These are phyloP conservation scores for Dendrocalamus sinicus DNA, from an alignment of 176 grass and related monocot species.

Conservation along the genomic window DNA sequence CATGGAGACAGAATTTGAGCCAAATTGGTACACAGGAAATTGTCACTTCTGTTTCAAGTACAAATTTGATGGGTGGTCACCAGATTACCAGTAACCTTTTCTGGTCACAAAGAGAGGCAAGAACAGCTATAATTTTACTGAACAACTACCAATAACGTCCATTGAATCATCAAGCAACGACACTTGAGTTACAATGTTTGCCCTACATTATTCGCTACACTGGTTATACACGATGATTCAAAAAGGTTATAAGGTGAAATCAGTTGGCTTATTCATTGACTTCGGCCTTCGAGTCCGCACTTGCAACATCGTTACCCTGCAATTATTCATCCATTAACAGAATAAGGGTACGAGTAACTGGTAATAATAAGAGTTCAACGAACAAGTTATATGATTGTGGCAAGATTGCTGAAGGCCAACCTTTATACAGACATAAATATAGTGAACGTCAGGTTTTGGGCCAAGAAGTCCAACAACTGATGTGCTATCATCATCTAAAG, in stretches of 20 bases:
- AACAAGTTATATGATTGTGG: background rate
- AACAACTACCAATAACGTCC: background rate
- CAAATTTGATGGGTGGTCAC: background rate
- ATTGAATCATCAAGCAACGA: background rate
- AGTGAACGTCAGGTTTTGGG: constrained; percentile 86
- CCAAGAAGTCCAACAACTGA: constrained; percentile 63
- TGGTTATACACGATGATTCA: constrained; percentile 32
- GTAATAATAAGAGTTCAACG: background rate
- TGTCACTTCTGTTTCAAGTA: background rate
- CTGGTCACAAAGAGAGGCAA: background rate
- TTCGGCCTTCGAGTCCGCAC: background rate
- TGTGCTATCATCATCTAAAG: constrained; percentile 60
- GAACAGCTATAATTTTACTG: background rate
- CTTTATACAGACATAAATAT: constrained; percentile 95
- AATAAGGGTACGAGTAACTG: background rate
- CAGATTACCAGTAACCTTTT: too few relatives aligned
- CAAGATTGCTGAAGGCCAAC: constrained; percentile 30
- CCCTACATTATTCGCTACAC: constrained; percentile 56
- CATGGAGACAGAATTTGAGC: background rate
- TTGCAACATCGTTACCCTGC: constrained; percentile 18
- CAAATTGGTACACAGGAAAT: background rate
- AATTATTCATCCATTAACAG: background rate
- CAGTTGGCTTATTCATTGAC: constrained; percentile 20
- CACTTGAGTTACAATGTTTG: constrained; percentile 3
- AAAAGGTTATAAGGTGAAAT: constrained; percentile 29